These are phyloP conservation scores for Dendrobium huoshanense DNA, from an alignment of 106 monocot genomes.

Conservation along the genomic window DNA sequence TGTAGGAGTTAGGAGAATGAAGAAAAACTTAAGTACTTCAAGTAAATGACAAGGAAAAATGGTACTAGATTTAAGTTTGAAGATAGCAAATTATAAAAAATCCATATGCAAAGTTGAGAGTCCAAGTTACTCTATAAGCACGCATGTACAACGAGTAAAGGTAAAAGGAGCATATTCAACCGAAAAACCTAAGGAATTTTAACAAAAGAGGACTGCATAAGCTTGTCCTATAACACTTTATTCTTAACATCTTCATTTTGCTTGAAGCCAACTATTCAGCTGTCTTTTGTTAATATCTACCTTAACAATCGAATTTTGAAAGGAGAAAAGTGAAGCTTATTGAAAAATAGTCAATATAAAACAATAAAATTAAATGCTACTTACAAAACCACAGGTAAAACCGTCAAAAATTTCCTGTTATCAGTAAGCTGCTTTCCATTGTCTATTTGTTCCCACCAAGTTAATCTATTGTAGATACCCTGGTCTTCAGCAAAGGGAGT, in stretches of 20 bases:
- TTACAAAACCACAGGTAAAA: slow-evolving; percentile 55
- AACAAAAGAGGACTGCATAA: neutral
- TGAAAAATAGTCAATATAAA: neutral
- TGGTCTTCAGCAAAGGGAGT: slow-evolving; percentile 64
- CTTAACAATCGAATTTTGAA: neutral
- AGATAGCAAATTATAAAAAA: neutral
- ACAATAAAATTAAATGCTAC: slow-evolving; percentile 15
- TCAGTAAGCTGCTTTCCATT: slow-evolving; percentile 55
- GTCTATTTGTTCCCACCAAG: slow-evolving; percentile 71
- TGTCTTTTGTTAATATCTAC: neutral
- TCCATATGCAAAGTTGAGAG: neutral
- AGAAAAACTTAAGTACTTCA: neutral
- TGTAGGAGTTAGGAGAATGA: neutral
- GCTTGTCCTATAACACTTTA: neutral
- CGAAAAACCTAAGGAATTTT: neutral
- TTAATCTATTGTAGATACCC: slow-evolving; percentile 49
- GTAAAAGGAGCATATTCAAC: neutral
- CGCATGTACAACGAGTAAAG: neutral
- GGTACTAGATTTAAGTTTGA: neutral
- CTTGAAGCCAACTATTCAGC: neutral
- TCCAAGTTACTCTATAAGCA: neutral
- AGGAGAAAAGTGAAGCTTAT: neutral
- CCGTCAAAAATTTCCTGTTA: slow-evolving; percentile 57
- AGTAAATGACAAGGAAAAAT: neutral
- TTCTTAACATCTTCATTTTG: neutral